Conservation (phyloP, 257 asterid genomes). For the Thymus mandschuricus region DNA sequence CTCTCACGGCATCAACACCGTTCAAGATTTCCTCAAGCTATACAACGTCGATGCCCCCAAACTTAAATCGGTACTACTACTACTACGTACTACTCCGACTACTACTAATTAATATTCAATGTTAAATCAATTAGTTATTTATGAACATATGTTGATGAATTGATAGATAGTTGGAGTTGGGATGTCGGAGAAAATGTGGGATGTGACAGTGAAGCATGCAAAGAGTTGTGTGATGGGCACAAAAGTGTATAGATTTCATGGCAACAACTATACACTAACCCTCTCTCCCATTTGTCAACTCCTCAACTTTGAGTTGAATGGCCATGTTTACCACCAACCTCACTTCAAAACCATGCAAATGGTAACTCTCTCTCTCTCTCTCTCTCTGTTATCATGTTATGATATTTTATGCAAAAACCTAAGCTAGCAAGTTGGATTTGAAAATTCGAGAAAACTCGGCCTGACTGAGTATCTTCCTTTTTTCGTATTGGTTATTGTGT, state of each 20-base stretch:
- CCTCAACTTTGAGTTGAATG: slow-evolving; percentile 43
- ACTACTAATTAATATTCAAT: background rate
- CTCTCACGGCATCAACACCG: slow-evolving; percentile 46
- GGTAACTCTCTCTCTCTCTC: slow-evolving; percentile 32
- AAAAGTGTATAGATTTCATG: slow-evolving; percentile 45
- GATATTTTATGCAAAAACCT: no score
- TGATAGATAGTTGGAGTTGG: slow-evolving; percentile 60
- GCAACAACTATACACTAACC: slow-evolving; percentile 34
- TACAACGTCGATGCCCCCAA: slow-evolving; percentile 38
- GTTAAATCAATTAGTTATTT: no score
- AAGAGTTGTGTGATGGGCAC: slow-evolving; percentile 63
- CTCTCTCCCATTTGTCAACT: slow-evolving; percentile 62
- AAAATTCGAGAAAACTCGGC: no score
- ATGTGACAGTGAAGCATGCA: slow-evolving; percentile 59
- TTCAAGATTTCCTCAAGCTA: slow-evolving; percentile 74
- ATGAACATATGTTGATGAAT: slow-evolving; percentile 21
- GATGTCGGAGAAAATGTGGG: slow-evolving; percentile 82
- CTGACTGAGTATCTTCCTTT: no score
- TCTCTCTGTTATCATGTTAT: no score
- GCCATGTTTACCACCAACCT: slow-evolving; percentile 31
- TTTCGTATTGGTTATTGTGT: no score
- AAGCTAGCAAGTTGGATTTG: no score
- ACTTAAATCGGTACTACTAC: slow-evolving; percentile 49
- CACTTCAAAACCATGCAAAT: slow-evolving; percentile 35
- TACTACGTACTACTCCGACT: no score